Conservation (phyloP, 768 basidiomycete genomes). For the Suillus decipiens region DNA sequence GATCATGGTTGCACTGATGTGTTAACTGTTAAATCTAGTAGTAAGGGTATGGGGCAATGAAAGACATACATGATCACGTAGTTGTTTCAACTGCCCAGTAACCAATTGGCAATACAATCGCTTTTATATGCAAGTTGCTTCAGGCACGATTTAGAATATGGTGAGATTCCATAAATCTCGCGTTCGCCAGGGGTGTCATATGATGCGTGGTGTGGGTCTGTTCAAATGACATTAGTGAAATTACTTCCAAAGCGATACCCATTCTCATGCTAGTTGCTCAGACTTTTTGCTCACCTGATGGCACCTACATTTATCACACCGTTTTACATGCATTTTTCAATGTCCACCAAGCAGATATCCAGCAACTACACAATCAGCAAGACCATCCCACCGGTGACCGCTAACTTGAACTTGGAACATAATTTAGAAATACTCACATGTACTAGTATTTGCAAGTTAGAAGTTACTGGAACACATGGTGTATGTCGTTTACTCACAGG, state of each 20-base stretch:
- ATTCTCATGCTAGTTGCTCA: background rate
- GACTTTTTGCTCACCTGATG: background rate
- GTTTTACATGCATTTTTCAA: background rate
- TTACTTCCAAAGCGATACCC: background rate
- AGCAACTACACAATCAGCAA: background rate
- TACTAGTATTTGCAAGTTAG: background rate
- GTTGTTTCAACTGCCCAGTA: background rate
- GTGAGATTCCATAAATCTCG: background rate
- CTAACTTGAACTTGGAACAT: background rate
- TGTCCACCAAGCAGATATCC: background rate
- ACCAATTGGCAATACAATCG: background rate
- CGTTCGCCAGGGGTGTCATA: background rate
- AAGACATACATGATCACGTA: background rate
- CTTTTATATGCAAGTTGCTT: background rate
- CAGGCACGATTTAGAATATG: background rate
- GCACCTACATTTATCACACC: background rate
- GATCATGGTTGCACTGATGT: background rate
- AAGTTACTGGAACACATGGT: background rate
- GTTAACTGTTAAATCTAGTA: background rate
- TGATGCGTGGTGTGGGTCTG: background rate
- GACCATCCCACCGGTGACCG: background rate
- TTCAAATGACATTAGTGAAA: background rate
- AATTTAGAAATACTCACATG: background rate
- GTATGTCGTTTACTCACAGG: background rate
- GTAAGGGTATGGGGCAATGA: background rate